Percentiles rank a stretch among this genome's conserved stretches.
Conservation (phyloP, 129 eudicot species). For the Tagetes patula region DNA sequence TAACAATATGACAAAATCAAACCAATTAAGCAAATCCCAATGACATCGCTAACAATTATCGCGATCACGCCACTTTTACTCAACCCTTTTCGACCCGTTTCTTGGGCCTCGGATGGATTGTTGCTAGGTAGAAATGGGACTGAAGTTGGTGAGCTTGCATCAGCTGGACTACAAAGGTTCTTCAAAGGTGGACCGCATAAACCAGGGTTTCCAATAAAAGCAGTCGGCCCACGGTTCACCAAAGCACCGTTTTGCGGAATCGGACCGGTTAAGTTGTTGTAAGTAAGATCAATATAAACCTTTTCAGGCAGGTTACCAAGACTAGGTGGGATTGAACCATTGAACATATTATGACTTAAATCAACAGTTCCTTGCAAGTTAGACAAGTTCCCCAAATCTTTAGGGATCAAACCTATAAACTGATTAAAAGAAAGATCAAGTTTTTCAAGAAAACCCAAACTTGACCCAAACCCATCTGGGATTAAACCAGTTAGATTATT, state of each 20-base stretch:
- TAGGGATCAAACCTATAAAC: slow-evolving; percentile 67
- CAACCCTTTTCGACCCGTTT: slow-evolving; percentile 52
- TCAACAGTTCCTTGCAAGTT: slow-evolving; percentile 89
- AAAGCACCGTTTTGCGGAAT: slow-evolving; percentile 96
- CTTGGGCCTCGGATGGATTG: slow-evolving; percentile 36
- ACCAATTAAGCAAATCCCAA: slow-evolving; percentile 87
- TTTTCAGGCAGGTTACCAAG: slow-evolving; percentile 97
- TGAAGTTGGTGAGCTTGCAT: slow-evolving; percentile 75
- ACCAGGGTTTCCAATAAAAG: slow-evolving; percentile 80
- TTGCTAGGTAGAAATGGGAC: slow-evolving; percentile 66
- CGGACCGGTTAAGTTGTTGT: slow-evolving; percentile 76
- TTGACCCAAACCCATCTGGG: slow-evolving; percentile 76
- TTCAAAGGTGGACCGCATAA: slow-evolving; percentile 95
- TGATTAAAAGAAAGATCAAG: slow-evolving; percentile 71
- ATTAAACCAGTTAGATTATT: slow-evolving; percentile 76
- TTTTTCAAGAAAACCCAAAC: slow-evolving; percentile 63
- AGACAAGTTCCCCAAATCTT: slow-evolving; percentile 73
- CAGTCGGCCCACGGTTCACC: slow-evolving; percentile 96
- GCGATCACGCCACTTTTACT: slow-evolving; percentile 66
- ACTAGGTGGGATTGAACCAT: slow-evolving; percentile 85
- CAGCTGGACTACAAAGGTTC: slow-evolving; percentile 54
- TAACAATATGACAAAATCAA: slow-evolving; percentile 80
- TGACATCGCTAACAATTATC: slow-evolving; percentile 69
- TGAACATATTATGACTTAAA: slow-evolving; percentile 85
- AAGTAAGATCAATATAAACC: slow-evolving; percentile 93